A percentile compares a stretch with the other conserved stretches of the same genome.
phyloP scores from a whole-genome alignment of 1,284 basidiomycete species.

The Moesziomyces parantarcticus region DNA sequence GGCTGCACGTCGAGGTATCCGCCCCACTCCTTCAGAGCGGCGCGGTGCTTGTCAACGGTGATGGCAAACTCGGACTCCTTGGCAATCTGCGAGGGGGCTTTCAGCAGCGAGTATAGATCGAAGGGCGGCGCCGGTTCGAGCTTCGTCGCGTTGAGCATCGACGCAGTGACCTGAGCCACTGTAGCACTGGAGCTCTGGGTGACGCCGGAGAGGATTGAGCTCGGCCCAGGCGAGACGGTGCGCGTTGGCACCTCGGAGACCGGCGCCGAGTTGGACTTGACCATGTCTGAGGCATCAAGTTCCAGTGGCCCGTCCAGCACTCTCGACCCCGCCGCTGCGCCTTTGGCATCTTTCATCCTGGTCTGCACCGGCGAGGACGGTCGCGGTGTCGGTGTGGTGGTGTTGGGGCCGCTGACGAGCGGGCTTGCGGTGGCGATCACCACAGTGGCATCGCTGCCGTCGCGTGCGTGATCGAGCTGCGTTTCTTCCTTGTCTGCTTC shows the following conservation, averaged over 20 bases:
- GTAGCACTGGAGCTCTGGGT: conserved; percentile 19
- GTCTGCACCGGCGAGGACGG: conserved; percentile 29
- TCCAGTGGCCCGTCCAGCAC: conserved; percentile 1
- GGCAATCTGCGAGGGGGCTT: conserved; percentile 42
- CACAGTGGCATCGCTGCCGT: conserved; percentile 36
- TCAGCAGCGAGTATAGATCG: conserved; percentile 41
- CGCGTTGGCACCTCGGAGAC: conserved; percentile 43
- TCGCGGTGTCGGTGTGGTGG: conserved; percentile 41
- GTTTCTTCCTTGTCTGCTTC: background rate
- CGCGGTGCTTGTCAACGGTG: conserved; percentile 42
- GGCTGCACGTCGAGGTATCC: conserved; percentile 44
- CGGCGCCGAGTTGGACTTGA: conserved; percentile 30
- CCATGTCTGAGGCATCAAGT: conserved; percentile 12
- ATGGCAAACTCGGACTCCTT: conserved; percentile 45
- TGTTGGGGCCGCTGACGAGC: conserved; percentile 30
- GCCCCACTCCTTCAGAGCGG: conserved; percentile 45
- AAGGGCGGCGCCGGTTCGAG: conserved; percentile 24
- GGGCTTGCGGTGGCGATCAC: conserved; percentile 30
- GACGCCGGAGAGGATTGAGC: conserved; percentile 15
- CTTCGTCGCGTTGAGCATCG: conserved; percentile 24
- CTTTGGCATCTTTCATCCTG: conserved; percentile 6
- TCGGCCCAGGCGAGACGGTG: conserved; percentile 31
- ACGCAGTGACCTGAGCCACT: conserved; percentile 3
- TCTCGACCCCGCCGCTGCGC: background rate
- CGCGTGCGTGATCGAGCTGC: conserved; percentile 3